Percentiles rank a stretch among this genome's conserved stretches.
These are phyloP conservation scores for Pleurostoma richardsiae DNA, from an alignment of 2,329 filamentous ascomycete species.

Conservation along the genomic window DNA sequence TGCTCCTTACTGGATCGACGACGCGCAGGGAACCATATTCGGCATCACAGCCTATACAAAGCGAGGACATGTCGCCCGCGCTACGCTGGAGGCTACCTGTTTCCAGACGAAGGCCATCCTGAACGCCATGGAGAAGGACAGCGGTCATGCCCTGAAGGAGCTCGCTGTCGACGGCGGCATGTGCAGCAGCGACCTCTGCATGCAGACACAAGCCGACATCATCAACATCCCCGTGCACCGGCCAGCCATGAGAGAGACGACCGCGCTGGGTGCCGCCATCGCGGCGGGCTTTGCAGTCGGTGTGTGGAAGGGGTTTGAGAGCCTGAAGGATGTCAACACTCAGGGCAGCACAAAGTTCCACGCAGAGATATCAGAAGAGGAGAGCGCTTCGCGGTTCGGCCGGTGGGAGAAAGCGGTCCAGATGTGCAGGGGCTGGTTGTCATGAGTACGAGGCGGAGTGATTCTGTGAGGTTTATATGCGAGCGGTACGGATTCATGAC, in stretches of 20 bases:
- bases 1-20: conserved; percentile 81
- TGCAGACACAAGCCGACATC: conserved; percentile 79
- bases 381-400: conserved; percentile 59
- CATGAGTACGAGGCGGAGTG: conserved; percentile 7
- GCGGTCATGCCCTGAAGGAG: conserved; percentile 64
- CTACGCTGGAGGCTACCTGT: conserved; percentile 75
- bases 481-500: too few species aligned
- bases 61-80: conserved; percentile 71
- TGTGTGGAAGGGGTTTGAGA: conserved; percentile 69
- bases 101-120: conserved; percentile 81
- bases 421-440: conserved; percentile 71
- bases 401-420: conserved; percentile 73
- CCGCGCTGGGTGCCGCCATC: conserved; percentile 74
- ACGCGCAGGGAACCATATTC: conserved; percentile 74
- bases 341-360: conserved; percentile 65
- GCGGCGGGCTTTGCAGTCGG: conserved; percentile 74
- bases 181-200: conserved; percentile 74
- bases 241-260: conserved; percentile 79
- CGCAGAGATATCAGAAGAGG: conserved; percentile 55
- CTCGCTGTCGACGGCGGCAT: conserved; percentile 82
- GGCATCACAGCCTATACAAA: conserved; percentile 74
- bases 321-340: conserved; percentile 66
- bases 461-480: too few species aligned
- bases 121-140: conserved; percentile 76
- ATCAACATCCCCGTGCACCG: conserved; percentile 75